phyloP scores from a whole-genome alignment of 169 alveolate genomes.

The Eimeria necatrix region DNA sequence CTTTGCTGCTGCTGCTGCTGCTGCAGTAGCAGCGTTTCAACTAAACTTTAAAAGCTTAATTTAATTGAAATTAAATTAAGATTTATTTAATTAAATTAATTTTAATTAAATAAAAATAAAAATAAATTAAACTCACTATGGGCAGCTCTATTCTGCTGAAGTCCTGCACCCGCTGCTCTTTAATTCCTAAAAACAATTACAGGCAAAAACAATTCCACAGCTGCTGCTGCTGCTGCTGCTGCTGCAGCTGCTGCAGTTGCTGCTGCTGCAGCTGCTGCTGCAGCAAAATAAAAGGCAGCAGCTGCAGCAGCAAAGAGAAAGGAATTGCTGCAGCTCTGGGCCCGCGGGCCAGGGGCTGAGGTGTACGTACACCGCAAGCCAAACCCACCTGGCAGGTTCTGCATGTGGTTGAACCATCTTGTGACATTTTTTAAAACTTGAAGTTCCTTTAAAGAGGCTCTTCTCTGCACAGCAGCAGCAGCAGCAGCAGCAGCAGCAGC shows the following conservation, averaged over 20 bases:
- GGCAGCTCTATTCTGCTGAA: neutral
- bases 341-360: neutral
- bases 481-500: no score
- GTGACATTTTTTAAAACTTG: neutral
- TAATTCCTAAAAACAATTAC: neutral
- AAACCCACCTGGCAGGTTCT: conserved; percentile 26
- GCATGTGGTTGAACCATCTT: conserved; percentile 52
- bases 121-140: neutral
- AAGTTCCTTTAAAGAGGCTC: neutral
- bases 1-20: neutral
- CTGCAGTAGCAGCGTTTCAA: neutral
- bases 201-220: neutral
- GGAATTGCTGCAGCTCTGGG: neutral
- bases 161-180: conserved; percentile 28
- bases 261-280: neutral
- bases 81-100: no score
- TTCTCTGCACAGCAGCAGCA: neutral
- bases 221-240: neutral
- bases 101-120: no score
- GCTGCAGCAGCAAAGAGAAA: neutral
- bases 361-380: neutral
- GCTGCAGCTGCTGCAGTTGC: neutral
- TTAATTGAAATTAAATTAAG: no score
- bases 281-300: neutral
- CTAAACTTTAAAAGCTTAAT: no score